Conservation (phyloP, 176 grass and related monocot species). For the Luzula sylvatica region DNA sequence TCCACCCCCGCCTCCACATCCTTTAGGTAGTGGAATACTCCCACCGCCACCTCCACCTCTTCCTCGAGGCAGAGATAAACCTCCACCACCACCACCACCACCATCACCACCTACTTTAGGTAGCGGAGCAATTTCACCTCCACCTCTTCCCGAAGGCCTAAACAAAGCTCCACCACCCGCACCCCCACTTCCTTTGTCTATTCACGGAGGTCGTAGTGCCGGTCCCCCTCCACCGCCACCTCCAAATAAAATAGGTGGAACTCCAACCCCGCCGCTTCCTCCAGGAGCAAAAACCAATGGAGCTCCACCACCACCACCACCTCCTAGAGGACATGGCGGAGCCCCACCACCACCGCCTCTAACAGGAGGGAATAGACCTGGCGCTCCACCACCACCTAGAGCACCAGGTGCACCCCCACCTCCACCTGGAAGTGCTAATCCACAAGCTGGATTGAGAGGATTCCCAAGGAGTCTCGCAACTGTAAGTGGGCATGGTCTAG, state of each 20-base stretch:
- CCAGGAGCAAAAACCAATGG: slow-evolving; percentile 21
- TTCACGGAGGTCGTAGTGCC: too few species aligned
- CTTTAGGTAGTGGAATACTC: neutral
- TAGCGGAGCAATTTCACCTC: too few species aligned
- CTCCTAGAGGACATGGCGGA: slow-evolving; percentile 39
- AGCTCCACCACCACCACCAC: slow-evolving; percentile 34
- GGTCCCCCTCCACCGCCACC: slow-evolving; percentile 39
- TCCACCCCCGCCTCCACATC: neutral
- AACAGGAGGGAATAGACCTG: neutral
- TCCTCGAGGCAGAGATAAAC: neutral
- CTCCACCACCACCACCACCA: slow-evolving; percentile 3
- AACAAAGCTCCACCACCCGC: slow-evolving; percentile 17
- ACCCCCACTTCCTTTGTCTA: neutral
- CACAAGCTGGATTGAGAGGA: slow-evolving; percentile 32
- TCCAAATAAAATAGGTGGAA: neutral
- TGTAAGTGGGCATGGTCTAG: slow-evolving; percentile 55
- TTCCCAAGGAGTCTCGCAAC: slow-evolving; percentile 32
- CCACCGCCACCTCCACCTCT: neutral
- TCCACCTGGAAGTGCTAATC: slow-evolving; percentile 9
- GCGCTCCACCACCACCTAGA: slow-evolving; percentile 22
- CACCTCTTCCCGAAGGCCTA: slow-evolving; percentile 11
- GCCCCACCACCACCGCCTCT: slow-evolving; percentile 14
- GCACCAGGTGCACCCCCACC: slow-evolving; percentile 50
- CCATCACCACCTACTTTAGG: too few species aligned
- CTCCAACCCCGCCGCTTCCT: slow-evolving; percentile 1